Evolutionary conservation across 352 stramenopile genomes (phyloP).

Genomic region (Phytophthora hibernalis): DNA sequence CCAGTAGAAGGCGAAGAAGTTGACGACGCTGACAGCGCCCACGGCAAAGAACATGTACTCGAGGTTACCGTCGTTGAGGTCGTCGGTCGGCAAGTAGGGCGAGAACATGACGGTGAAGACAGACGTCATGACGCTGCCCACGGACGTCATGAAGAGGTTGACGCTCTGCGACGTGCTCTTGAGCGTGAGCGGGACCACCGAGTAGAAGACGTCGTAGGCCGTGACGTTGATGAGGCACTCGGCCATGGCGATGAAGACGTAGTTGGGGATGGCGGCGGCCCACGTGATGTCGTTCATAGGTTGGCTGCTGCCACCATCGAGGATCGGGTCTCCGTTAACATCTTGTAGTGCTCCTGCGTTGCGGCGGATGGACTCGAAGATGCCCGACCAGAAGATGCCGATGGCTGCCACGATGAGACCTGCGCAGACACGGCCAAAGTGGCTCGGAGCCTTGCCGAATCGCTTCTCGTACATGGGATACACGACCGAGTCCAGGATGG

Average conservation of each 20-base stretch:
- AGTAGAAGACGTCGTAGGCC: conserved; percentile 69
- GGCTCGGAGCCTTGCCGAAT: conserved; percentile 38
- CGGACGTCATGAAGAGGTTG: conserved; percentile 51
- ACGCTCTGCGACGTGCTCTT: conserved; percentile 56
- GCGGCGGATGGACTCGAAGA: conserved; percentile 61
- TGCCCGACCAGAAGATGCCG: conserved; percentile 49
- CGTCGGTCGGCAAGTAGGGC: conserved; percentile 57
- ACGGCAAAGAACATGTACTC: conserved; percentile 77
- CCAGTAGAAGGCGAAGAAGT: conserved; percentile 53
- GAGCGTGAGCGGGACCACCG: conserved; percentile 53
- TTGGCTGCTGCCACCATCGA: conserved; percentile 47
- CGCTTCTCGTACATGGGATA: conserved; percentile 49
- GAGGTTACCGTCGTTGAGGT: conserved; percentile 53
- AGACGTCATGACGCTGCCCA: conserved; percentile 59
- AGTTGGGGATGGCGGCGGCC: conserved; percentile 57
- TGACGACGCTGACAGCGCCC: conserved; percentile 52
- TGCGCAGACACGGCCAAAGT: background rate
- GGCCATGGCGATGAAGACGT: conserved; percentile 62
- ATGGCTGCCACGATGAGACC: conserved; percentile 41
- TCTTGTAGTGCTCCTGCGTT: conserved; percentile 49
- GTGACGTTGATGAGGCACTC: conserved; percentile 76
- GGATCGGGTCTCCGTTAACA: conserved; percentile 41
- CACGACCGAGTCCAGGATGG: conserved; percentile 42
- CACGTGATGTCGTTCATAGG: conserved; percentile 75
- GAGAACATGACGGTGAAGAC: conserved; percentile 59